A percentile compares a stretch with the other conserved stretches of the same genome.
phyloP scores from a whole-genome alignment of 352 stramenopile genomes.

The Phytophthora melonis region DNA sequence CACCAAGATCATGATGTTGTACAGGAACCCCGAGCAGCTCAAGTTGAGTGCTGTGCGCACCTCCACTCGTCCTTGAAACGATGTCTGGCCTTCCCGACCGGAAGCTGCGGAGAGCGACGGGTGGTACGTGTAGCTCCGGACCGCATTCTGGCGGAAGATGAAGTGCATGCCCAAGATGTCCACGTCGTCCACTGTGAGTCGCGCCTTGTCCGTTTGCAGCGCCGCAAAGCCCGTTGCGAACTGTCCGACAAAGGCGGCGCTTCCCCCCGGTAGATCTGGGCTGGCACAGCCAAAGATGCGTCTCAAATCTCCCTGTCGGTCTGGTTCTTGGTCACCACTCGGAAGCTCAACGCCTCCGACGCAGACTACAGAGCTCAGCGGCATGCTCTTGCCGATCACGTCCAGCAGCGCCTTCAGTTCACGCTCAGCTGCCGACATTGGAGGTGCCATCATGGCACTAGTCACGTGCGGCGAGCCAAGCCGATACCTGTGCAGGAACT shows the following conservation, averaged over 20 bases:
- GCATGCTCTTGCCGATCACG: conserved; percentile 52
- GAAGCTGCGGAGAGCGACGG: conserved; percentile 1
- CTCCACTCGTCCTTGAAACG: conserved; percentile 25
- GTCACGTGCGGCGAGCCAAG: conserved; percentile 36
- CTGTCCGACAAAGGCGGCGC: conserved; percentile 47
- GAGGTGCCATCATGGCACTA: conserved; percentile 36
- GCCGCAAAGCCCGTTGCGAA: conserved; percentile 43
- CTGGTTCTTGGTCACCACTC: conserved; percentile 9
- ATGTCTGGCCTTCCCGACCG: not conserved
- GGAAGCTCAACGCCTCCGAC: conserved; percentile 50
- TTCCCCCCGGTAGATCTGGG: conserved; percentile 31
- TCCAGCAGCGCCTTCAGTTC: conserved; percentile 49
- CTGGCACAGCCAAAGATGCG: conserved; percentile 56
- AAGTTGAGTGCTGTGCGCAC: conserved; percentile 50
- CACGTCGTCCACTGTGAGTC: conserved; percentile 54
- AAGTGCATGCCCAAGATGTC: conserved; percentile 52
- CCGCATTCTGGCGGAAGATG: conserved; percentile 55
- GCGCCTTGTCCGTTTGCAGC: conserved; percentile 50
- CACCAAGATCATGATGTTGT: conserved; percentile 49
- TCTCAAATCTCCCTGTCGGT: conserved; percentile 12
- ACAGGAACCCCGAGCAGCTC: conserved; percentile 60
- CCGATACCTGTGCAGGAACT: conserved; percentile 50
- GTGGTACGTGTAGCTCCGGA: conserved; percentile 36
- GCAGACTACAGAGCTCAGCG: conserved; percentile 45
- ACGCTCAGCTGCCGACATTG: conserved; percentile 43